Conservation (phyloP, 1,284 basidiomycete species). For the Cerioporus squamosus region DNA sequence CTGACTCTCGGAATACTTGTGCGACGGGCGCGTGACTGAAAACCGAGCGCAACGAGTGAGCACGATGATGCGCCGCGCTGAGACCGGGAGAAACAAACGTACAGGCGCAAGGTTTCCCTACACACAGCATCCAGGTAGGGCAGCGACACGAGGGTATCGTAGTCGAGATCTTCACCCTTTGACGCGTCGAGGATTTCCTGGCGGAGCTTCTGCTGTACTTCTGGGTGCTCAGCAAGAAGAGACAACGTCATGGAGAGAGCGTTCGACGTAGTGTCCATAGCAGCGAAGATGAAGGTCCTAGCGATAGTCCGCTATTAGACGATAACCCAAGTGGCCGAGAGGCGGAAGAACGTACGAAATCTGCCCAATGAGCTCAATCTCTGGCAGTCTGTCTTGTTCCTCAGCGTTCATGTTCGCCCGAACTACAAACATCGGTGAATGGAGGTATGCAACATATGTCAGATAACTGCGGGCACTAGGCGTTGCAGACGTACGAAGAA, state of each 20-base stretch:
- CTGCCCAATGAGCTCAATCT: slow-evolving; percentile 30
- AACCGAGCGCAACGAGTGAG: not conserved
- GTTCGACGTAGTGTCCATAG: slow-evolving; percentile 29
- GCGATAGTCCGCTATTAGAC: not conserved
- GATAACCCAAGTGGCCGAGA: not conserved
- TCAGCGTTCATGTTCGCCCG: slow-evolving; percentile 23
- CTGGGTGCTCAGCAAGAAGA: slow-evolving; percentile 22
- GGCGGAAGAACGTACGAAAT: slow-evolving; percentile 22
- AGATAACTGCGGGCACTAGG: not conserved
- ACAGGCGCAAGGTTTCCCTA: not conserved
- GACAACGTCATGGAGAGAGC: slow-evolving; percentile 30
- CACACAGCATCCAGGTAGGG: slow-evolving; percentile 37
- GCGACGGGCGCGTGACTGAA: slow-evolving; percentile 1
- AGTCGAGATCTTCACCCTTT: slow-evolving; percentile 25
- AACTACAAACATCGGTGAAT: slow-evolving; percentile 9
- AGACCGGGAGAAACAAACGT: not conserved
- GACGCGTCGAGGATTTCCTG: slow-evolving; percentile 25
- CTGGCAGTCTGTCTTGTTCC: slow-evolving; percentile 27
- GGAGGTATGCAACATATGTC: not conserved
- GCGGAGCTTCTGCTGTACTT: not conserved
- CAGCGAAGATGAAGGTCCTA: slow-evolving; percentile 29
- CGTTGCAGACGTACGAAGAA: slow-evolving; percentile 27
- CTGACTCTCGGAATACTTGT: slow-evolving; percentile 8
- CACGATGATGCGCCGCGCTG: not conserved
- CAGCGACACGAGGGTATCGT: slow-evolving; percentile 32